Base-by-base conservation (phyloP, 495 filamentous ascomycete species). In the Lasiosphaeris hirsuta region DNA sequence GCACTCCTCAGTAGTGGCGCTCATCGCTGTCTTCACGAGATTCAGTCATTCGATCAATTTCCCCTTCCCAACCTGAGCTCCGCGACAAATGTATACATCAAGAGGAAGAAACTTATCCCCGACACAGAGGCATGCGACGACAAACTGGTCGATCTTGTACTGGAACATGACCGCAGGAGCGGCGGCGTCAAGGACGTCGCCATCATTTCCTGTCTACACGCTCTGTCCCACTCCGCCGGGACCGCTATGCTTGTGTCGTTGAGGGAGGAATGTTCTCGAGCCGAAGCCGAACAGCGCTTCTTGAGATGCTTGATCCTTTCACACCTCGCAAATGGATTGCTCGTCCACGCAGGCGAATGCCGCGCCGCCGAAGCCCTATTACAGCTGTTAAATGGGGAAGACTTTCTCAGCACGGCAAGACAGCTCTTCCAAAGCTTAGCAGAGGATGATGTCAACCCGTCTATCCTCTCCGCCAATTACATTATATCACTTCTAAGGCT, bases 151-250 rank as follows among this genome's bases (percentile, higher is more conserved):
- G 59, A 57, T 39, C 17, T 61, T n/a, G 23, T 61, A 4, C 19
- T 54, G 13, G 54, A 61, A n/a, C 59, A 61, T 43, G 41, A 40
- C 19, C 30, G 38, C 10, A 46, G 48, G 4, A 30, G 49, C 33
- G 39, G 38, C 49, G 59, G 59, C 6, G 42, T 52, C 13, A 50
- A 54, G 33, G 55, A 56, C n/a, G 49, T 61, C 10, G 59, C 47
- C n/a, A 14, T 61, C 15, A 8, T 61, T 43, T 47, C 59, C 23
- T 57, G 54, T 23, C 53, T 61, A 14, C 59, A 61, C 23, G 54
- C 47, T 14, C 53, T 61, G 7, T 61, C 59, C 19, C 48, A 10
- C 35, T 30, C 38, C 4, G 54, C 54, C 5, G 59, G 47, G 7
- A 51, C 15, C 19, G 34, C 23, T 1, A 1, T 53, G 40, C 47